A percentile compares a stretch with the other conserved stretches of the same genome.
phyloP scores from a whole-genome alignment of 2,329 filamentous ascomycete genomes.

The Rhinocladiella mackenziei region DNA sequence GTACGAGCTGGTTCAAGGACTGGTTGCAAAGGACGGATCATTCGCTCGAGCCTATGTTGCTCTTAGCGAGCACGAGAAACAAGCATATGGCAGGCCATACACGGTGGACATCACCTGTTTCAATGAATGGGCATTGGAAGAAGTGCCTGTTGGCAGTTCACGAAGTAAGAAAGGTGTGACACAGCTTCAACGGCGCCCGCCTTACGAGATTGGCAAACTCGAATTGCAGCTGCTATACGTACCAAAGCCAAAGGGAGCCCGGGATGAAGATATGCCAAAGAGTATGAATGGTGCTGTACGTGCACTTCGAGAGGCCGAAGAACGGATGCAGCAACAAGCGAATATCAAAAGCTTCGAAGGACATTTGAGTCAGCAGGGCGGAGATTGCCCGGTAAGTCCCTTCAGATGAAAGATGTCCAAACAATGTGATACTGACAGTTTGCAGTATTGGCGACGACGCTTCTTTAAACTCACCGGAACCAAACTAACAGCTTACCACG shows the following conservation, averaged over 20 bases:
- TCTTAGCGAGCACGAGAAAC: conserved; percentile 83
- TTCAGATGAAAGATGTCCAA: not conserved
- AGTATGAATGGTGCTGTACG: conserved; percentile 96
- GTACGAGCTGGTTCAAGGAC: conserved; percentile 49
- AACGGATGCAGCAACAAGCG: conserved; percentile 52
- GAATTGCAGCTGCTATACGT: conserved; percentile 93
- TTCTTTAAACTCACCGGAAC: conserved; percentile 93
- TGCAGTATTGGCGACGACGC: conserved; percentile 90
- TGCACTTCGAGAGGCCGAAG: conserved; percentile 85
- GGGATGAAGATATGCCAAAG: conserved; percentile 97
- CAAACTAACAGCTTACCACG: conserved; percentile 92
- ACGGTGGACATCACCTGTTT: conserved; percentile 89
- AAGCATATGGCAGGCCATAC: conserved; percentile 83
- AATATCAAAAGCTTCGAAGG: conserved; percentile 63
- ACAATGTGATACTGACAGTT: conserved; percentile 9
- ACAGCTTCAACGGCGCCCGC: conserved; percentile 71
- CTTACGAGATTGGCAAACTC: conserved; percentile 95
- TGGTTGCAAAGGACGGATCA: conserved; percentile 86
- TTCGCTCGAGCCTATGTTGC: conserved; percentile 93
- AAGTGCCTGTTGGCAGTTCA: conserved; percentile 73
- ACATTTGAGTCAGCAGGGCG: conserved; percentile 89
- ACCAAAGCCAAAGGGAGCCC: conserved; percentile 78
- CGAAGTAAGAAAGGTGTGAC: conserved; percentile 84
- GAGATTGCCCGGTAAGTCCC: conserved; percentile 84
- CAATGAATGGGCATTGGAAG: conserved; percentile 97